A percentile compares a stretch with the other conserved stretches of the same genome.
These are phyloP conservation scores for Juglanconis oblonga DNA, from an alignment of 2,329 filamentous ascomycete genomes.

Conservation along the genomic window DNA sequence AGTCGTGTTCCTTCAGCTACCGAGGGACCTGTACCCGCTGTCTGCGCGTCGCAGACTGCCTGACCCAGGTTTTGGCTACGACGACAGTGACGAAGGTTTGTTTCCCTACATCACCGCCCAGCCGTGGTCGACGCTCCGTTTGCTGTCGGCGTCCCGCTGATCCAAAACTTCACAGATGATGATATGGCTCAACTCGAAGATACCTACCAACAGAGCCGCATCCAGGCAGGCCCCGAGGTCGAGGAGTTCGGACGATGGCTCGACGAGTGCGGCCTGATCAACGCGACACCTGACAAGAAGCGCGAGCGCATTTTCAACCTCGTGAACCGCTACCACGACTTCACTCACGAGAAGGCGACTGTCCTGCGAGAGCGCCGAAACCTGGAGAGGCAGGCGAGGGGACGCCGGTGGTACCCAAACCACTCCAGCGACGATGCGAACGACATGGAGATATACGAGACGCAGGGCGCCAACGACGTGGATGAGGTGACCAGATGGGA, in stretches of 20 bases:
- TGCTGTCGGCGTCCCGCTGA: neutral
- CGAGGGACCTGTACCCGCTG: slow-evolving; percentile 7
- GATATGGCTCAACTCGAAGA: slow-evolving; percentile 31
- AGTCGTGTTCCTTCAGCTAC: slow-evolving; percentile 1
- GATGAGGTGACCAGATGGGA: slow-evolving; percentile 65
- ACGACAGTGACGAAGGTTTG: slow-evolving; percentile 20
- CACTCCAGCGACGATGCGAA: slow-evolving; percentile 40
- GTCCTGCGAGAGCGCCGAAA: slow-evolving; percentile 40
- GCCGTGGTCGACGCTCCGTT: neutral
- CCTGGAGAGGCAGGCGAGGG: slow-evolving; percentile 29
- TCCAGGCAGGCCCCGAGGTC: slow-evolving; percentile 74
- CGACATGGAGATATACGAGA: slow-evolving; percentile 56
- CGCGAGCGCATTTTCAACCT: slow-evolving; percentile 67
- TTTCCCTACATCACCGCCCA: neutral
- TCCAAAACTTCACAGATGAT: slow-evolving; percentile 15
- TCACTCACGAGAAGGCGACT: slow-evolving; percentile 45
- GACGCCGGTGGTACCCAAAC: slow-evolving; percentile 29
- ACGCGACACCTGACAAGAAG: slow-evolving; percentile 49
- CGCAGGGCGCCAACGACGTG: slow-evolving; percentile 31
- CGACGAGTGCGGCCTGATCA: slow-evolving; percentile 65
- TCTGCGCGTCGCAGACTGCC: slow-evolving; percentile 19
- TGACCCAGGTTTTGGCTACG: slow-evolving; percentile 10
- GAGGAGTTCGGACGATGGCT: slow-evolving; percentile 82
- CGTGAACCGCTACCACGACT: slow-evolving; percentile 61
- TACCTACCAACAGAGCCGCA: slow-evolving; percentile 31